Base-by-base conservation (phyloP, 352 stramenopile genomes). In the Phytophthora pinifolia region DNA sequence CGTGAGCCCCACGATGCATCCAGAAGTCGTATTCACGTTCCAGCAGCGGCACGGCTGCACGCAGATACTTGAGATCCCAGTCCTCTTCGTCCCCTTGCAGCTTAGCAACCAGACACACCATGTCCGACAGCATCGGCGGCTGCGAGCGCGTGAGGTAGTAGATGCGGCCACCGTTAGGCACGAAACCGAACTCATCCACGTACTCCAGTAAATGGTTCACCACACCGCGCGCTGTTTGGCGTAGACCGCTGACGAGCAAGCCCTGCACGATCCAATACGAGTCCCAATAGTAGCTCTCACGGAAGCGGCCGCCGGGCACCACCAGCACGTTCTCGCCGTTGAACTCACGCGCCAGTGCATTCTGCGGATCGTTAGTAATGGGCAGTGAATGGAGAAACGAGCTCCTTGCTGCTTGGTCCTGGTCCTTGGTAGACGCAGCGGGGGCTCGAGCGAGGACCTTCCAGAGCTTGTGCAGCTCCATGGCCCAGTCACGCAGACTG, bases 261-360 rank as follows among this genome's bases (percentile, higher is more conserved):
- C 89, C 88, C 32, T 89, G 59, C 7, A 97, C 75, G 44, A 97
- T 97, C 91, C 91, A 98, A 68, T 90, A 97, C 39, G 80, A 91
- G 63, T 98, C 91, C 91, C 91, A 97, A 60, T 97, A 97, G 68
- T 97, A 98, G 27, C 69, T 88, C 65, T 98, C 91, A 5, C 89
- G 82, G 62, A 97, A 97, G 27, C 90, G 77, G 1, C 86, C 90
- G n/a, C 89, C 90, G 8, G 88, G 89, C 0, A 96, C 76, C 15
- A 97, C 77, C 27, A 97, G 59, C 29, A 92, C 67, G 29, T 86
- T 80, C 15, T 70, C 43, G 5, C 50, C 56, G 41, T 62, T 54
- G 9, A 63, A 59, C n/a, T 59, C 43, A 43, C 56, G 62, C 10
- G 43, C n/a, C 9, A 63, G 18, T 38, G 34, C 25, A 22, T 32